These are phyloP conservation scores for Astrephomene gubernaculifera DNA, from an alignment of 139 green algal species.

Conservation along the genomic window DNA sequence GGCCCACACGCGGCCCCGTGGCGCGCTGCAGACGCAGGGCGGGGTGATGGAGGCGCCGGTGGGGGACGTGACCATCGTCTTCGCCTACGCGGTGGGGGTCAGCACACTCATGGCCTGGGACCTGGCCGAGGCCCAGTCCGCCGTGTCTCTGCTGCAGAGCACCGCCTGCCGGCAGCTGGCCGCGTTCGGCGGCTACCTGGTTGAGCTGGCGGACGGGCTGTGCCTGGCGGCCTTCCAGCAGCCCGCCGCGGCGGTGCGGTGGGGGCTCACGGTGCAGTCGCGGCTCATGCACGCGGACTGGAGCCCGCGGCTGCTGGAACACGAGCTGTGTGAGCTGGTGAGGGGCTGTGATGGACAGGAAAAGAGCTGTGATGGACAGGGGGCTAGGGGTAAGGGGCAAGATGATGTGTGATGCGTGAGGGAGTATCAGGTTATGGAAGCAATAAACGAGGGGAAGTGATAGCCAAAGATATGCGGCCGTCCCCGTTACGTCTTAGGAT, in stretches of 20 bases:
- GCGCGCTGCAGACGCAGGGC: not conserved
- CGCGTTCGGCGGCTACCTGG: constrained; percentile 39
- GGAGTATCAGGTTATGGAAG: not conserved
- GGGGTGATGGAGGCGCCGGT: constrained; percentile 42
- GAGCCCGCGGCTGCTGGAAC: constrained; percentile 29
- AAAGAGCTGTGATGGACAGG: too few species aligned
- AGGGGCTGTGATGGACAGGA: too few species aligned
- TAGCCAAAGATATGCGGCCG: not conserved
- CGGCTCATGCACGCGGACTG: constrained; percentile 19
- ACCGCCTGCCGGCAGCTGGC: not conserved
- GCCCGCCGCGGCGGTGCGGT: constrained; percentile 3
- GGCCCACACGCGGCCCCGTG: constrained; percentile 13
- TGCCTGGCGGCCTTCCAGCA: constrained; percentile 35
- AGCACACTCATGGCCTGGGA: constrained; percentile 44
- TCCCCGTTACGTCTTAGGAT: not conserved
- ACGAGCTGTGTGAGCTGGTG: constrained; percentile 49
- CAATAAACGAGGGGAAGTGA: not conserved
- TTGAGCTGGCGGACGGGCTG: constrained; percentile 41
- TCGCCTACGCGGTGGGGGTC: constrained; percentile 29
- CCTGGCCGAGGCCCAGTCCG: constrained; percentile 1
- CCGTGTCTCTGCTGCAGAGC: constrained; percentile 9
- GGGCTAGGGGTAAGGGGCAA: not conserved
- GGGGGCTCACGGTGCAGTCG: constrained; percentile 4
- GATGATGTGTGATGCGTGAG: too few species aligned
- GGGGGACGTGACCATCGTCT: constrained; percentile 43